Conservation (phyloP, 768 basidiomycete genomes). For the Cystobasidium ongulense region DNA sequence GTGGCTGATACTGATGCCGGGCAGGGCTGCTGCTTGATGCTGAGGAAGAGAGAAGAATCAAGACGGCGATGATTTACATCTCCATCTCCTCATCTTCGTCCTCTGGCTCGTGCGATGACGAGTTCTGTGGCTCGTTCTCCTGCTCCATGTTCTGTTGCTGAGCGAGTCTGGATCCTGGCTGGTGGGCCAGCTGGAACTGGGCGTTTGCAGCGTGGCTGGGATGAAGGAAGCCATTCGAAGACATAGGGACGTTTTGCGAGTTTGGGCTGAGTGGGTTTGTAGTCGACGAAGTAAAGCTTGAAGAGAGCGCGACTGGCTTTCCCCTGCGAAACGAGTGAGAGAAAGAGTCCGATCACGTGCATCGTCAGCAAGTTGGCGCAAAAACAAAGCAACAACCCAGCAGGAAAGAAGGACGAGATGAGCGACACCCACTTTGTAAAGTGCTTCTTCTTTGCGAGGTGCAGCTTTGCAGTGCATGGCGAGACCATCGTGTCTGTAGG, state of each 20-base stretch:
- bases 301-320: conserved; percentile 41
- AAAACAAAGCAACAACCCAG: not conserved
- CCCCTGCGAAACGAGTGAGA: conserved; percentile 35
- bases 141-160: conserved; percentile 4
- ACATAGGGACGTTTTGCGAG: conserved; percentile 6
- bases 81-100: conserved; percentile 29
- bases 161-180: not conserved
- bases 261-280: conserved; percentile 8
- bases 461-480: conserved; percentile 84
- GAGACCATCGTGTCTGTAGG: conserved; percentile 94
- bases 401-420: not conserved
- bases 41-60: not conserved
- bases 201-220: conserved; percentile 20
- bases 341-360: not conserved
- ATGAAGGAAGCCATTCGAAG: conserved; percentile 18
- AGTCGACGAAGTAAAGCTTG: conserved; percentile 36
- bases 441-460: conserved; percentile 82
- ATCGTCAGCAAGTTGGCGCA: not conserved
- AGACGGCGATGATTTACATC: not conserved
- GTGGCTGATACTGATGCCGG: not conserved
- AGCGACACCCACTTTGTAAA: conserved; percentile 65
- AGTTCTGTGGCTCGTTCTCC: not conserved
- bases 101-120: not conserved
- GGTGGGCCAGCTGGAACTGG: conserved; percentile 22
- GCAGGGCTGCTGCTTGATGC: not conserved